Percentiles rank a stretch among this genome's conserved stretches.
phyloP scores from a whole-genome alignment of 2,329 filamentous ascomycete species.

The Byssoonygena ceratinophila region DNA sequence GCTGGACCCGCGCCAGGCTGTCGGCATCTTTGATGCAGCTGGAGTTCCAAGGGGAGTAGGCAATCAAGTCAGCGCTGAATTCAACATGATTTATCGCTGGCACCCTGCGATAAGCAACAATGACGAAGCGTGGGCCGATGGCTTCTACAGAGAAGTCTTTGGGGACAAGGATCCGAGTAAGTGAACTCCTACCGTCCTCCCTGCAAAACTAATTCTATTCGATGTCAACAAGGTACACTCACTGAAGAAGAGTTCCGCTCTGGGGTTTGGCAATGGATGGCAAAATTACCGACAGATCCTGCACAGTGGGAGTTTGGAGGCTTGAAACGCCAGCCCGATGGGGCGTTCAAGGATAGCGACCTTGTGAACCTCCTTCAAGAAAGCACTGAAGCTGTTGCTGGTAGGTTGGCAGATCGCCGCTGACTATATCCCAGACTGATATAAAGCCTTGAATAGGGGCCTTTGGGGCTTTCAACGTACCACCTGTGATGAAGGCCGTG shows the following conservation, averaged over 20 bases:
- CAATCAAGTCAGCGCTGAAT: constrained; percentile 44
- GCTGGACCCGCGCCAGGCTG: constrained; percentile 34
- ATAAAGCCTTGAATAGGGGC: constrained; percentile 34
- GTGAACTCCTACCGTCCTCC: neutral
- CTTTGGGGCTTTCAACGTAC: constrained; percentile 62
- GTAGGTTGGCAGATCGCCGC: constrained; percentile 20
- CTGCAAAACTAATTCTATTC: neutral
- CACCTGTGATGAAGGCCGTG: constrained; percentile 58
- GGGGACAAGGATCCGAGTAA: constrained; percentile 14
- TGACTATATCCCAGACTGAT: neutral
- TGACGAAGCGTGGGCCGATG: constrained; percentile 64
- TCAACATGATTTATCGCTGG: constrained; percentile 43
- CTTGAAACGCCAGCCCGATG: constrained; percentile 49
- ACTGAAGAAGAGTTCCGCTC: neutral
- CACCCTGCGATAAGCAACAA: constrained; percentile 58
- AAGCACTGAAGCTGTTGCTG: constrained; percentile 58
- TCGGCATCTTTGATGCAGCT: constrained; percentile 26
- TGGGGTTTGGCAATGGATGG: constrained; percentile 1
- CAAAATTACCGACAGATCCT: constrained; percentile 49
- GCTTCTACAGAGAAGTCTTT: constrained; percentile 42
- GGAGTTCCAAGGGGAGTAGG: constrained; percentile 36
- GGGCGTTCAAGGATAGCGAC: constrained; percentile 57
- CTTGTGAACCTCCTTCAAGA: constrained; percentile 54
- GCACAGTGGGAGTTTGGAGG: constrained; percentile 51
- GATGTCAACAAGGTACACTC: neutral